Evolutionary conservation across 1,284 basidiomycete genomes (phyloP).

Genomic region (Agroathelia rolfsii): DNA sequence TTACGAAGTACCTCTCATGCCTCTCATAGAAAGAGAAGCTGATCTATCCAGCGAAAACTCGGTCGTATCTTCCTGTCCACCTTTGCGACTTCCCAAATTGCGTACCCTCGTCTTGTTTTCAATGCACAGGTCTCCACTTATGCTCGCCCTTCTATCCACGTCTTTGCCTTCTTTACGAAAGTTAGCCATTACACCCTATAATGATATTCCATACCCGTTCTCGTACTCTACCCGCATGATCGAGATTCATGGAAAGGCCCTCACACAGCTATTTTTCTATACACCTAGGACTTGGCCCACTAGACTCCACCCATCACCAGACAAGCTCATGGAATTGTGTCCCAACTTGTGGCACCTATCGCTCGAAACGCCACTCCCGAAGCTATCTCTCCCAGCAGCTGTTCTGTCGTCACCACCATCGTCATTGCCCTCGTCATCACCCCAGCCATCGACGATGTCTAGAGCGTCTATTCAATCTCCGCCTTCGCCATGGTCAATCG

Average conservation of each 20-base stretch:
- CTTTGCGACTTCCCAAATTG: conserved; percentile 48
- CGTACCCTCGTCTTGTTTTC: conserved; percentile 58
- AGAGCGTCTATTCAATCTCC: too few relatives aligned
- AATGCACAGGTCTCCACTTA: conserved; percentile 54
- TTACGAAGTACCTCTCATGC: conserved; percentile 24
- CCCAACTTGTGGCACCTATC: conserved; percentile 57
- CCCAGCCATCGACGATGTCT: conserved; percentile 15
- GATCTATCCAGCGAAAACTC: conserved; percentile 12
- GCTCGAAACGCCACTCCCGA: conserved; percentile 53
- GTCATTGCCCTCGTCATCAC: too few relatives aligned
- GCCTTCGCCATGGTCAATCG: too few relatives aligned
- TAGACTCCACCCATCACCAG: conserved; percentile 47
- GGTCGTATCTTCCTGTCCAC: conserved; percentile 22
- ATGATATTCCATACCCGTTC: conserved; percentile 46
- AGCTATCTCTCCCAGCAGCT: conserved; percentile 27
- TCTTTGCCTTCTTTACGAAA: conserved; percentile 57
- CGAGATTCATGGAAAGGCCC: conserved; percentile 44
- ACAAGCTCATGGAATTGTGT: conserved; percentile 39
- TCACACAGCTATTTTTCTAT: conserved; percentile 57
- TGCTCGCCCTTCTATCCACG: conserved; percentile 49
- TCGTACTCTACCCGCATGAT: conserved; percentile 57
- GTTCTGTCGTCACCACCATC: conserved; percentile 22
- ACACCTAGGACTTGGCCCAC: conserved; percentile 68
- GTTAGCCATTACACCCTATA: conserved; percentile 66
- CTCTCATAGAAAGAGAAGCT: conserved; percentile 16